A percentile compares a stretch with the other conserved stretches of the same genome.
phyloP scores from a whole-genome alignment of 768 basidiomycete species.

The Dentipellis sp. region DNA sequence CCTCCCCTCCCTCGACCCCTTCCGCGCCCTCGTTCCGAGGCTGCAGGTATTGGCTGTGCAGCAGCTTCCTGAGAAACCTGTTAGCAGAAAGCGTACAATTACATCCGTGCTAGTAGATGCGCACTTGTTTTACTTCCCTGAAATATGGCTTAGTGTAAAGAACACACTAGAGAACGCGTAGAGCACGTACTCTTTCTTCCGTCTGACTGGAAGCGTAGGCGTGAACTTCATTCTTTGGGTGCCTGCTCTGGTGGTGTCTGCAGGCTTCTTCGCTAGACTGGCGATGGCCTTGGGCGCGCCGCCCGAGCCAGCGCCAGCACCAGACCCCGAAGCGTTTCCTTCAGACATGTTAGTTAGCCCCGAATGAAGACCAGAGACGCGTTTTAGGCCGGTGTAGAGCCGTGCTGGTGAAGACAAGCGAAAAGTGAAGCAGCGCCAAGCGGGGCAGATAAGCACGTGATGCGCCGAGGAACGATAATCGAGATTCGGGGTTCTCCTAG shows the following conservation, averaged over 20 bases:
- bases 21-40: constrained; percentile 37
- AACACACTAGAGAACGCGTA: not conserved
- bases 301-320: constrained; percentile 15
- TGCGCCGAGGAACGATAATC: not conserved
- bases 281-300: constrained; percentile 54
- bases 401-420: not conserved
- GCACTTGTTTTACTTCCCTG: constrained; percentile 56
- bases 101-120: not conserved
- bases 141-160: not conserved
- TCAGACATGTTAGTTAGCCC: constrained; percentile 3
- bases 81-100: not conserved
- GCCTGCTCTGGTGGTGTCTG: constrained; percentile 66
- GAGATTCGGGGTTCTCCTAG: not conserved
- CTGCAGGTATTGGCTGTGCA: constrained; percentile 23
- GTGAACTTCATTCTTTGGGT: constrained; percentile 74
- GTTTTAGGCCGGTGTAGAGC: not conserved
- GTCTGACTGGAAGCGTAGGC: constrained; percentile 63
- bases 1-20: constrained; percentile 25
- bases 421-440: not conserved
- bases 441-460: not conserved
- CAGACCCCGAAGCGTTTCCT: constrained; percentile 2
- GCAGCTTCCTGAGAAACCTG: constrained; percentile 37
- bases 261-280: constrained; percentile 61
- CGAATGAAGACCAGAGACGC: no score
- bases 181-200: constrained; percentile 67